Evolutionary conservation across 805 yeast genomes (phyloP).

Genomic region (Metschnikowia picachoensis): DNA sequence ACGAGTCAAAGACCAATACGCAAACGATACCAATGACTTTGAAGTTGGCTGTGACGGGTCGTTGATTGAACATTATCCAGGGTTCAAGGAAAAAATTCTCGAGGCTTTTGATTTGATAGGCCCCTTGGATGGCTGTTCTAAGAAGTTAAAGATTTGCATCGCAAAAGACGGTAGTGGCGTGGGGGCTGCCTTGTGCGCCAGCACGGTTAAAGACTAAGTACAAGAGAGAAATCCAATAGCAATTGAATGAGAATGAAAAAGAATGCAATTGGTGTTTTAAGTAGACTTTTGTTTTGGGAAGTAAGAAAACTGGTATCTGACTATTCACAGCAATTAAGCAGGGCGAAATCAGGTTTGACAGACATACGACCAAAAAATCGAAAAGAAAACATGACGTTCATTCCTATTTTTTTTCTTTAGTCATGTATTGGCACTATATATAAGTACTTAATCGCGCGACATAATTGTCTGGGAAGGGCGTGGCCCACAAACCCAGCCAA

Average conservation of each 20-base stretch:
- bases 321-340: too few species aligned
- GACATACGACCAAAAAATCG: too few species aligned
- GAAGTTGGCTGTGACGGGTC: constrained; percentile 97
- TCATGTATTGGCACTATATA: too few species aligned
- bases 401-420: too few species aligned
- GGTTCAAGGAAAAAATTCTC: constrained; percentile 73
- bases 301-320: too few species aligned
- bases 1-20: constrained; percentile 59
- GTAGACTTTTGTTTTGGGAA: too few species aligned
- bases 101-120: constrained; percentile 70
- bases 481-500: too few species aligned
- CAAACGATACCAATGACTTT: constrained; percentile 53
- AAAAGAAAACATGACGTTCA: too few species aligned
- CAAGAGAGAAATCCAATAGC: background rate
- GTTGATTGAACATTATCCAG: constrained; percentile 90
- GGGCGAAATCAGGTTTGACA: too few species aligned
- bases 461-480: too few species aligned
- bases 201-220: constrained; percentile 13
- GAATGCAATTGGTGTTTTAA: too few species aligned
- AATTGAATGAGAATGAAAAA: background rate
- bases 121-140: constrained; percentile 70
- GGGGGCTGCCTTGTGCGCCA: constrained; percentile 94
- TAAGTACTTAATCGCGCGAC: too few species aligned
- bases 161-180: constrained; percentile 97
- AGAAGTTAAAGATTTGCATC: constrained; percentile 70